These are phyloP conservation scores for Gynochthodes officinalis DNA, from an alignment of 257 asterid species.

Conservation along the genomic window DNA sequence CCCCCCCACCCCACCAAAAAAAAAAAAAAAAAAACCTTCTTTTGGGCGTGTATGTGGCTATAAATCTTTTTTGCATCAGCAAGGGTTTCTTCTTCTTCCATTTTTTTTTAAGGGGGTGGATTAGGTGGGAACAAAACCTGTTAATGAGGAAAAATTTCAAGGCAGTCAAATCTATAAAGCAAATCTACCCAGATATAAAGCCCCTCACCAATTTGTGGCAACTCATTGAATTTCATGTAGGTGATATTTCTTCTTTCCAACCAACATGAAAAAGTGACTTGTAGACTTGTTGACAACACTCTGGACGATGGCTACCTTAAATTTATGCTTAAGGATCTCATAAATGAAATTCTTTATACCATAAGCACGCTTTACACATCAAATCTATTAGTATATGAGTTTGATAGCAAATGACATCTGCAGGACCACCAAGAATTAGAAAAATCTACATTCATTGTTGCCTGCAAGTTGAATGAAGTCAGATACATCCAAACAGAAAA, in stretches of 20 bases:
- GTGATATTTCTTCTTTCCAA: background rate
- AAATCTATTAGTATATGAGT: background rate
- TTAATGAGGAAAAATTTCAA: background rate
- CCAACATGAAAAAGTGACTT: background rate
- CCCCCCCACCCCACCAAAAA: no score
- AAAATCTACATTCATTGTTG: background rate
- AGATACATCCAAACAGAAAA: no score
- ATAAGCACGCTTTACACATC: no score
- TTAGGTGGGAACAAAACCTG: background rate
- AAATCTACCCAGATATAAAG: no score
- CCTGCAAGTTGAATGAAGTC: background rate
- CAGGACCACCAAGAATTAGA: background rate
- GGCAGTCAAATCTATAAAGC: background rate
- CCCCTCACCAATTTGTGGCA: background rate
- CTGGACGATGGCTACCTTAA: background rate
- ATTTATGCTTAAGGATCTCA: no score
- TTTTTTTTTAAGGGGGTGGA: background rate
- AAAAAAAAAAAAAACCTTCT: no score
- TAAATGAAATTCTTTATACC: no score
- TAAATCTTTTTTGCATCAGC: background rate
- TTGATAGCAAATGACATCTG: background rate
- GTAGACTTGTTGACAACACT: background rate
- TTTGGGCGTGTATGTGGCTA: no score
- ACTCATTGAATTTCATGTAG: background rate
- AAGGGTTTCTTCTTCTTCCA: background rate